phyloP scores from a whole-genome alignment of 1,284 basidiomycete genomes.

The Trametes pubescens region DNA sequence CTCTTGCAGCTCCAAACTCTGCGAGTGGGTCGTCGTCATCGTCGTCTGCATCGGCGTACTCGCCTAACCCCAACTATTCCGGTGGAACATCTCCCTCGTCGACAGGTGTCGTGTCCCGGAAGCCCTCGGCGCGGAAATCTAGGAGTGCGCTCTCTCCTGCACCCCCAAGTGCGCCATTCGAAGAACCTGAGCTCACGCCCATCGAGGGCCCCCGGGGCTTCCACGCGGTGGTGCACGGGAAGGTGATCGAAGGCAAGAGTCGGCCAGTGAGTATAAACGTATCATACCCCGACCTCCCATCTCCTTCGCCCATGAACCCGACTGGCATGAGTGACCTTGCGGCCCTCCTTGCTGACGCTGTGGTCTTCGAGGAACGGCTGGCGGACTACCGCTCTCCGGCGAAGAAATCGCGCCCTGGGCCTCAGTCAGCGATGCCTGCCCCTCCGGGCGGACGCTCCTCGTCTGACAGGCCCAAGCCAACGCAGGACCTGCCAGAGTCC shows the following conservation, averaged over 20 bases:
- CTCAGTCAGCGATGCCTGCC: conserved; percentile 13
- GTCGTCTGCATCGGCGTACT: conserved; percentile 29
- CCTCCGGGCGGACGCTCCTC: conserved; percentile 16
- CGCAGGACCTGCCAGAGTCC: conserved; percentile 33
- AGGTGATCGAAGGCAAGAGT: conserved; percentile 36
- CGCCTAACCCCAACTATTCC: conserved; percentile 25
- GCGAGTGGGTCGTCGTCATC: conserved; percentile 24
- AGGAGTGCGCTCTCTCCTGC: conserved; percentile 17
- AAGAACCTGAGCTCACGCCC: conserved; percentile 34
- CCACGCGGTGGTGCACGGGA: conserved; percentile 43
- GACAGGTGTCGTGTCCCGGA: conserved; percentile 22
- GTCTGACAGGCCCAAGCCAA: conserved; percentile 25
- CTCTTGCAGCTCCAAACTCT: conserved; percentile 28
- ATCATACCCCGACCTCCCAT: conserved; percentile 27
- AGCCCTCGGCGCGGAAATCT: conserved; percentile 16
- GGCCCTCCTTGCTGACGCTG: conserved; percentile 39
- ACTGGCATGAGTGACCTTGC: conserved; percentile 41
- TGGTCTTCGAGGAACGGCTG: conserved; percentile 41
- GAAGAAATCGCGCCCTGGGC: conserved; percentile 26
- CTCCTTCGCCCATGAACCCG: conserved; percentile 30
- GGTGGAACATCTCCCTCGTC: conserved; percentile 26
- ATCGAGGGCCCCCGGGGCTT: conserved; percentile 37
- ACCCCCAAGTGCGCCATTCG: conserved; percentile 23
- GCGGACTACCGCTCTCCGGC: conserved; percentile 32
- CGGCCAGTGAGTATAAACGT: conserved; percentile 27